A percentile compares a stretch with the other conserved stretches of the same genome.
Conservation (phyloP, 306 rosid genomes). For the Sicyos baderoa region DNA sequence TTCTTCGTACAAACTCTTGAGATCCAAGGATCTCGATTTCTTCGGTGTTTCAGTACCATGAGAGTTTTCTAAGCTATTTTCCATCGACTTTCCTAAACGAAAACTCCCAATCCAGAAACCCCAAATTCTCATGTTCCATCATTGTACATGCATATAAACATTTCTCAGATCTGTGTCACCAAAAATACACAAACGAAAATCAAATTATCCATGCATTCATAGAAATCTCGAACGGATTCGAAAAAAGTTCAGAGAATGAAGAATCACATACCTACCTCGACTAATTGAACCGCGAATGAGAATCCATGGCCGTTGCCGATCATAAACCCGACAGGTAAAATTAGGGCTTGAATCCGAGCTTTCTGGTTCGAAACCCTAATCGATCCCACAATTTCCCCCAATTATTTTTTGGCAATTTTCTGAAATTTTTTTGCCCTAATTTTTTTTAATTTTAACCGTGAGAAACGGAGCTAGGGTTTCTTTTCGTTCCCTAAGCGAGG, state of each 20-base stretch:
- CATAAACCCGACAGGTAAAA: conserved; percentile 31
- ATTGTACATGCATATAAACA: conserved; percentile 41
- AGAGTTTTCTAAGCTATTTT: conserved; percentile 50
- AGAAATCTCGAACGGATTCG: conserved; percentile 18
- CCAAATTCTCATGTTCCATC: conserved; percentile 68
- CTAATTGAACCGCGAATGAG: conserved; percentile 20
- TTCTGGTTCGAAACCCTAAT: conserved; percentile 54
- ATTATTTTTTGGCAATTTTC: conserved; percentile 23
- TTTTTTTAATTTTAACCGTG: conserved; percentile 36
- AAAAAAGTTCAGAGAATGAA: not conserved
- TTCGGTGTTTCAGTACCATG: conserved; percentile 53
- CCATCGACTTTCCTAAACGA: conserved; percentile 62
- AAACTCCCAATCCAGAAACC: conserved; percentile 37
- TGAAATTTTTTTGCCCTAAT: conserved; percentile 17
- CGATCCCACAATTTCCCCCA: conserved; percentile 30
- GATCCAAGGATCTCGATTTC: conserved; percentile 77
- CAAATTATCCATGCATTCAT: conserved; percentile 33
- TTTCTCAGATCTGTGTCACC: conserved; percentile 63
- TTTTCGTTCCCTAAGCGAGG: conserved; percentile 29
- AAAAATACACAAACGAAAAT: conserved; percentile 23
- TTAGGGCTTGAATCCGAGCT: conserved; percentile 40
- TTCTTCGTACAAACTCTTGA: conserved; percentile 63
- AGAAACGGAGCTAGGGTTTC: conserved; percentile 73
- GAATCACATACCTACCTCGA: conserved; percentile 43
- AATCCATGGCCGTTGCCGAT: conserved; percentile 33